Base-by-base conservation (phyloP, 805 yeast species). In the Saccharomycopsis fodiens region DNA sequence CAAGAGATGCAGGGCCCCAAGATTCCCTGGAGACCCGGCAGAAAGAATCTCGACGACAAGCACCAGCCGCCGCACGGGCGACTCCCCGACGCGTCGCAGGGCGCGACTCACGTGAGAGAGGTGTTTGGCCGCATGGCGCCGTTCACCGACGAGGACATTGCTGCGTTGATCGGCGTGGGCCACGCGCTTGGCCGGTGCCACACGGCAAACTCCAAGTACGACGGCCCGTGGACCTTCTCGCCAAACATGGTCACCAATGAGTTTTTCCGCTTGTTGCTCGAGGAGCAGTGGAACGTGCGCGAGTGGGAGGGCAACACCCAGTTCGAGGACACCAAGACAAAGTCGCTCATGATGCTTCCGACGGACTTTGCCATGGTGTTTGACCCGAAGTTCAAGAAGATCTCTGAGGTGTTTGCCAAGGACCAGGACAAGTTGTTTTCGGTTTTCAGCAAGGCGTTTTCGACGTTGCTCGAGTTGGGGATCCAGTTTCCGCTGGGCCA, bases 151-250 rank as follows among this genome's bases (percentile, higher is more conserved):
- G 74, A 75, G 58, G 91, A 85, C 58, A 76, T 80, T 35, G 93
- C 82, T 35, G 81, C 84, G 7, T 59, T 85, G 43, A 67, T 82
- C 46, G 88, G 88, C 40, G 76, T 75, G 20, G 89, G 89, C 1
- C 94, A 85, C 62, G 73, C 79, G 17, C 63, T 85, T 37, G 94
- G 94, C 30, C 72, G 85, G 46, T 82, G 93, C 54, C 94, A 85
- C 60, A 52, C 52, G 10, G 60, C 71, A 52, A 75, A 79, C 50
- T 76, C 87, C 19, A 94, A 94, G 2, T 87, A 71, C 67, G 93
- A 84, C 53, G 95, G 95, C 12, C 88, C 91, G 51, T 86, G 95
- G 95, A 89, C 91, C 32, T 82, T 82, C 45, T 76, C 83, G 34
- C 86, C 93, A 45, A 84, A 82, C 25, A 63, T 69, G 52, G 82